Evolutionary conservation across 148 eudicot genomes (phyloP).

Genomic region (Rhododendron williamsianum): DNA sequence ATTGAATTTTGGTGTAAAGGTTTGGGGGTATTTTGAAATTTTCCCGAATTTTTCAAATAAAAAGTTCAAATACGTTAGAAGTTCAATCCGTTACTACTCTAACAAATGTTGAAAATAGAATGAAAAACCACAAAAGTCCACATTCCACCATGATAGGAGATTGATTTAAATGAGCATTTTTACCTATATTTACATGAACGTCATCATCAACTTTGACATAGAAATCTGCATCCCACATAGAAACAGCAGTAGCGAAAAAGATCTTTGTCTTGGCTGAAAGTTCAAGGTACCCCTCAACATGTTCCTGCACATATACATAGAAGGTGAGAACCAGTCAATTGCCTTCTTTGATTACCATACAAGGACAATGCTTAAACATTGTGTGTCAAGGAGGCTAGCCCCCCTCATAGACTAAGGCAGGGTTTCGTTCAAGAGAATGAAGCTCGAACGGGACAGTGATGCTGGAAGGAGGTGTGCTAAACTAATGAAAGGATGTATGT

Average conservation of each 20-base stretch:
- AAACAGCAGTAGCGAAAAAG: conserved; percentile 64
- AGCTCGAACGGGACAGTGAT: not conserved
- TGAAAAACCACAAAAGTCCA: not conserved
- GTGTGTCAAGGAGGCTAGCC: not conserved
- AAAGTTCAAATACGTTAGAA: no score
- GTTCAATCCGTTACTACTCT: not conserved
- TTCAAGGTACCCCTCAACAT: conserved; percentile 82
- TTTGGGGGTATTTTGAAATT: no score
- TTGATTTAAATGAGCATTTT: not conserved
- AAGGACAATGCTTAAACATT: not conserved
- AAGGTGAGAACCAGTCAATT: not conserved
- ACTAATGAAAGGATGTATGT: not conserved
- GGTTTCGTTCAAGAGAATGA: not conserved
- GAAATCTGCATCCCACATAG: conserved; percentile 81
- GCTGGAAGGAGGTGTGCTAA: not conserved
- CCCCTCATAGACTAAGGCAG: not conserved
- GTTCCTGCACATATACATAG: conserved; percentile 42
- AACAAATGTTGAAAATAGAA: not conserved
- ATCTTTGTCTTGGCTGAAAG: conserved; percentile 80
- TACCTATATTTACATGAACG: conserved; percentile 85
- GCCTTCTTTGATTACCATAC: not conserved
- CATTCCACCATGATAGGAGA: not conserved
- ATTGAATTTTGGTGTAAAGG: no score
- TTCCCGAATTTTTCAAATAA: not conserved
- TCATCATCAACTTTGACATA: conserved; percentile 85